Evolutionary conservation across 805 yeast species (phyloP).

Genomic region (Hanseniaspora clermontiae): DNA sequence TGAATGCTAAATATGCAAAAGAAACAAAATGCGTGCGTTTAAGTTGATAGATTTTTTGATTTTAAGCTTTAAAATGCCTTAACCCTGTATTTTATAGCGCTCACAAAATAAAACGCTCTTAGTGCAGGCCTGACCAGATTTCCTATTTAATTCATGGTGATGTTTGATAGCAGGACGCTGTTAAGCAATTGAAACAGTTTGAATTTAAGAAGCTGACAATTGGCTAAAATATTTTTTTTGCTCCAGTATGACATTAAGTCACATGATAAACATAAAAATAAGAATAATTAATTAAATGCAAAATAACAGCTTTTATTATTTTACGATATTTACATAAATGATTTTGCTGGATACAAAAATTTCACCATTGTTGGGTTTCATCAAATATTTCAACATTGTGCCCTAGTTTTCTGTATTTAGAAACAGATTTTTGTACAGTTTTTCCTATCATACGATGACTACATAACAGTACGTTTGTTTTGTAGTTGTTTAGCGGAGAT

Average conservation of each 20-base stretch:
- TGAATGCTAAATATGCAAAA: background rate
- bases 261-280: no score
- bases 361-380: constrained; percentile 47
- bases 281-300: no score
- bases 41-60: background rate
- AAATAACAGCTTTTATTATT: no score
- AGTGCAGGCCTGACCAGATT: no score
- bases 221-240: no score
- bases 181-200: no score
- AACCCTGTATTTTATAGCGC: background rate
- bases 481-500: constrained; percentile 26
- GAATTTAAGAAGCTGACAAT: no score
- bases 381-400: constrained; percentile 39
- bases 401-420: constrained; percentile 23
- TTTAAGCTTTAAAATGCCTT: background rate
- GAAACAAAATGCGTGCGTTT: background rate
- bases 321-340: no score
- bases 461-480: constrained; percentile 42
- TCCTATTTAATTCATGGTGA: no score
- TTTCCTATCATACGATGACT: constrained; percentile 47
- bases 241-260: no score
- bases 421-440: constrained; percentile 35
- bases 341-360: background rate
- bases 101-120: background rate
- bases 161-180: no score